These are phyloP conservation scores for Canavalia gladiata DNA, from an alignment of 306 rosid genomes.

Conservation along the genomic window DNA sequence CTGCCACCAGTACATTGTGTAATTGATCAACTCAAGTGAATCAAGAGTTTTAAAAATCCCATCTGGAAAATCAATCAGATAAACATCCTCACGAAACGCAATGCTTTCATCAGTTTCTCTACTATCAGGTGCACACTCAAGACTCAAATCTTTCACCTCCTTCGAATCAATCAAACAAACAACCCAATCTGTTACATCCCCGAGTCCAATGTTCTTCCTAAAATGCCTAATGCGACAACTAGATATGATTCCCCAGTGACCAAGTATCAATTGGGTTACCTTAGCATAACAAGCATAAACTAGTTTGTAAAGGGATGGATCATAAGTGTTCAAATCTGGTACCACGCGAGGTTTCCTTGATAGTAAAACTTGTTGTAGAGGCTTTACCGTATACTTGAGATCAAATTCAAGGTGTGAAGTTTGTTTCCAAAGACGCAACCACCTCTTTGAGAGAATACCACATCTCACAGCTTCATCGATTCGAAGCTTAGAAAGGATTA, in stretches of 20 bases:
- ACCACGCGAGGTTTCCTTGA: too few species aligned
- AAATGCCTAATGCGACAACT: constrained; percentile 18
- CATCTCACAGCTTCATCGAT: too few species aligned
- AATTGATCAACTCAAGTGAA: constrained; percentile 29
- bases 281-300: too few species aligned
- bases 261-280: background rate
- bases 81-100: background rate
- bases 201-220: background rate
- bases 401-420: too few species aligned
- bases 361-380: too few species aligned
- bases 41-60: background rate
- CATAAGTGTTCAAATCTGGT: too few species aligned
- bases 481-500: too few species aligned
- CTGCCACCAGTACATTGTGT: background rate
- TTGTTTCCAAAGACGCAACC: too few species aligned
- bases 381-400: too few species aligned
- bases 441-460: too few species aligned
- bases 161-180: background rate
- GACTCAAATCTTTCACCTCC: background rate
- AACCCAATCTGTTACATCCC: constrained; percentile 22
- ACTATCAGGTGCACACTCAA: constrained; percentile 10
- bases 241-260: background rate
- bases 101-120: background rate
- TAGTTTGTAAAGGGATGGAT: too few species aligned
- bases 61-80: background rate